Conservation (phyloP, 2,329 filamentous ascomycete genomes). For the Polychaeton citri region DNA sequence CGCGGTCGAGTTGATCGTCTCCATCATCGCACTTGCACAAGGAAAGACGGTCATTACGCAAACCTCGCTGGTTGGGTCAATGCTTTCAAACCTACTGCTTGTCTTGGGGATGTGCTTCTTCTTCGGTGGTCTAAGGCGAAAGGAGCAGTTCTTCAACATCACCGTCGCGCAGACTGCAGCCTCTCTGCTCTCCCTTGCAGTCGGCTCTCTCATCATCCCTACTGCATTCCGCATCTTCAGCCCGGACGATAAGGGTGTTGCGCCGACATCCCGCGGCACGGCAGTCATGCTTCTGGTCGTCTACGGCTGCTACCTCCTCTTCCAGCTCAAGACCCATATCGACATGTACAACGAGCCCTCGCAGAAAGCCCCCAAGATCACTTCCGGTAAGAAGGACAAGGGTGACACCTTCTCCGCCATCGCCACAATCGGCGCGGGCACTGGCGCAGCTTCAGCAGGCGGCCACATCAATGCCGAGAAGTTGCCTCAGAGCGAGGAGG, state of each 20-base stretch:
- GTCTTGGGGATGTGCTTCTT: slow-evolving; percentile 91
- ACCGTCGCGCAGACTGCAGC: slow-evolving; percentile 84
- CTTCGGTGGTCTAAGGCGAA: slow-evolving; percentile 63
- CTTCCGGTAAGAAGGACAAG: slow-evolving; percentile 31
- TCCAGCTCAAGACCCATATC: slow-evolving; percentile 79
- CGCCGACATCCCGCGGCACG: slow-evolving; percentile 53
- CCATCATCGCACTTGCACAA: slow-evolving; percentile 66
- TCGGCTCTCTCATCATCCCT: slow-evolving; percentile 74
- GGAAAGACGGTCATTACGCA: slow-evolving; percentile 73
- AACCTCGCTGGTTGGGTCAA: slow-evolving; percentile 82
- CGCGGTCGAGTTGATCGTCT: slow-evolving; percentile 40
- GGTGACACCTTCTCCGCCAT: slow-evolving; percentile 38
- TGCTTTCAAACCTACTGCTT: slow-evolving; percentile 78
- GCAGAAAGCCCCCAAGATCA: slow-evolving; percentile 57
- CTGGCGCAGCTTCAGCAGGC: slow-evolving; percentile 37
- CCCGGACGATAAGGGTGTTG: slow-evolving; percentile 19
- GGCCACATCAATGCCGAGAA: slow-evolving; percentile 38
- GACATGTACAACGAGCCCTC: slow-evolving; percentile 68
- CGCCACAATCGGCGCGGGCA: slow-evolving; percentile 39
- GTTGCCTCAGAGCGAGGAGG: slow-evolving; percentile 32
- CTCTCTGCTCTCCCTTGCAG: slow-evolving; percentile 63
- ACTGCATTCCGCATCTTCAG: slow-evolving; percentile 61
- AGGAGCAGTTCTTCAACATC: slow-evolving; percentile 81
- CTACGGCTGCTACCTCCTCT: slow-evolving; percentile 73
- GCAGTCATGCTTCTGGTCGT: slow-evolving; percentile 70